Evolutionary conservation across 2,329 filamentous ascomycete species (phyloP), one percentile per base, ranked within the genome.

Genomic region (Rosellinia necatrix): DNA sequence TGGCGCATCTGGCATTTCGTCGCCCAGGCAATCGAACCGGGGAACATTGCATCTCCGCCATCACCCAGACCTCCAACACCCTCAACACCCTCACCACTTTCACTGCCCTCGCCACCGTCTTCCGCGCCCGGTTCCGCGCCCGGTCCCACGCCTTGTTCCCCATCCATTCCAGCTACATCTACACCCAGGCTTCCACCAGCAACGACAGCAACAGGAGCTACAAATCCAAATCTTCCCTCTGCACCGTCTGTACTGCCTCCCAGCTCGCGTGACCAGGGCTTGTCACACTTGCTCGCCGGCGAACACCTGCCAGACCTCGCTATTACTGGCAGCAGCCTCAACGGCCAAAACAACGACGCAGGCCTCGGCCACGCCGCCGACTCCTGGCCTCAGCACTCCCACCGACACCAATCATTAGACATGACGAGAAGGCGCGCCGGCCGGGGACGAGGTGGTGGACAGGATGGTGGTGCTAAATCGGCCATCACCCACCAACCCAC

Each of bases 381-480:
- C 17, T 50, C 42, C 25, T 53, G 49, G 21, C 41, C 52, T 7
- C 54, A 59, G 44, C 61, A 62, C 42, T 32, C 62, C 25, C 46
- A 24, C 4, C 49, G 54, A 30, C 24, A 46, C 19, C 24, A 37
- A 40, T 58, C 49, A 43, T 65, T 65, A 65, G 60, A 66, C 30
- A 59, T 65, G 50, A 42, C 66, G 58, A 70, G 63, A 62, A 69
- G 64, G 48, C 70, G 70, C 50, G 60, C 59, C 32, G 65, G 63
- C 56, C 66, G 66, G 53, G 69, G 64, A 51, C 65, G 68, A 52
- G 61, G 65, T 43, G n/a, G n/a, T n/a, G n/a, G n/a, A n/a, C n/a
- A n/a, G n/a, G n/a, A n/a, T n/a, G n/a, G n/a, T n/a, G 63, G 64
- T 53, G 41, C 58, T 47, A 67, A 59, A 41, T 24, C 59, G 50